Evolutionary conservation across 106 monocot species (phyloP).

Genomic region (Dioscorea alata): DNA sequence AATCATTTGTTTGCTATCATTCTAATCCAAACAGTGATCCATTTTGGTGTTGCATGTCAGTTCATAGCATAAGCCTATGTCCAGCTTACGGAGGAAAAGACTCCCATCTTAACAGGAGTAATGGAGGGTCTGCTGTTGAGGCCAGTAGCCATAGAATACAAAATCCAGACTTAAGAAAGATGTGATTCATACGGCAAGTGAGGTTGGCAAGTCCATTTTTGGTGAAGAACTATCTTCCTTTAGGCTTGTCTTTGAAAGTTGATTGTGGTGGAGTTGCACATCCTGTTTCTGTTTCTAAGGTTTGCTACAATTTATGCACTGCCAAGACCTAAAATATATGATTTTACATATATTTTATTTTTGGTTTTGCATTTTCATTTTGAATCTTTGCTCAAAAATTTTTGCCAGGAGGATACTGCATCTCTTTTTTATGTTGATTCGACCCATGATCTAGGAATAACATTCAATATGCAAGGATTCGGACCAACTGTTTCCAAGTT

Average conservation of each 20-base stretch:
- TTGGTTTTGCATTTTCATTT: neutral
- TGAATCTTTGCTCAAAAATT: neutral
- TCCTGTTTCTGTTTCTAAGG: constrained; percentile 60
- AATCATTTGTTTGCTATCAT: constrained; percentile 94
- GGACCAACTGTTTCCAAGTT: constrained; percentile 49
- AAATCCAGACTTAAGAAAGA: constrained; percentile 21
- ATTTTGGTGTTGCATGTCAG: constrained; percentile 93
- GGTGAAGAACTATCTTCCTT: constrained; percentile 77
- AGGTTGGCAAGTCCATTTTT: constrained; percentile 72
- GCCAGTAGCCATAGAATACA: constrained; percentile 9
- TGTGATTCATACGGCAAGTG: constrained; percentile 50
- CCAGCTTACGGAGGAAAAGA: constrained; percentile 17
- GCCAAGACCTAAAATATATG: neutral
- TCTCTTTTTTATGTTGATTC: constrained; percentile 78
- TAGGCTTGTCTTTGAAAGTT: constrained; percentile 49
- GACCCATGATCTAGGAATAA: constrained; percentile 73
- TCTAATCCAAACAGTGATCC: constrained; percentile 68
- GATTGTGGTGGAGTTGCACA: constrained; percentile 57
- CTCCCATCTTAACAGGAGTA: constrained; percentile 11
- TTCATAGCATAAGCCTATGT: constrained; percentile 51
- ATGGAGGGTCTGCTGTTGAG: constrained; percentile 9
- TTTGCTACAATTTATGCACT: constrained; percentile 17
- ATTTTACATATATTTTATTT: neutral
- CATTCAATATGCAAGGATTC: constrained; percentile 61
- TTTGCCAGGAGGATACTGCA: constrained; percentile 51